Percentiles rank a stretch among this genome's conserved stretches.
Conservation (phyloP, 2,329 filamentous ascomycete genomes). For the Akanthomyces muscarius region DNA sequence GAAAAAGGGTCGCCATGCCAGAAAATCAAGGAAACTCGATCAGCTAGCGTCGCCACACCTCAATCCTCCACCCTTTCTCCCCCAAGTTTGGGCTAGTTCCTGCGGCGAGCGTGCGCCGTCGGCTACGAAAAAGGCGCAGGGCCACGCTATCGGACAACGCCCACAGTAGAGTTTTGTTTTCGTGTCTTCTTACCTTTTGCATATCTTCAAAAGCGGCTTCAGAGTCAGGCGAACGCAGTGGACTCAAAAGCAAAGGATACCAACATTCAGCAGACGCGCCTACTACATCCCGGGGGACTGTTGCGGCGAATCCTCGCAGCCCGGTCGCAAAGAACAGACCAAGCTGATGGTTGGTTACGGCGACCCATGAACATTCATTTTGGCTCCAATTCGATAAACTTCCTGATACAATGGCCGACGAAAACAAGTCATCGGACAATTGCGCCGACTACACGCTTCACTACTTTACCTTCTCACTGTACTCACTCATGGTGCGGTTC, state of each 20-base stretch:
- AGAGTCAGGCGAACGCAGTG: not conserved
- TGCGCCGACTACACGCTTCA: slow-evolving; percentile 26
- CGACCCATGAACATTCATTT: not conserved
- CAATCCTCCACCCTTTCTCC: no score
- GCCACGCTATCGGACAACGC: slow-evolving; percentile 1
- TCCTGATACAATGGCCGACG: slow-evolving; percentile 4
- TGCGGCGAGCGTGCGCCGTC: slow-evolving; percentile 3
- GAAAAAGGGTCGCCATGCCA: not conserved
- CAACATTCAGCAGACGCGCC: not conserved
- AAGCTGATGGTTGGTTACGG: not conserved
- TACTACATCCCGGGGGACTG: not conserved
- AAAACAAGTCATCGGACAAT: not conserved
- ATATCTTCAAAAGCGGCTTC: not conserved
- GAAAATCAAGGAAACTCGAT: slow-evolving; percentile 14
- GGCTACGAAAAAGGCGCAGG: slow-evolving; percentile 1
- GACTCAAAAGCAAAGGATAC: not conserved
- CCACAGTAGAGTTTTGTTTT: slow-evolving; percentile 7
- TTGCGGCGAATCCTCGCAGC: not conserved
- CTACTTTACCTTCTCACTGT: slow-evolving; percentile 29
- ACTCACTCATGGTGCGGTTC: slow-evolving; percentile 31
- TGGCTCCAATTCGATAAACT: not conserved
- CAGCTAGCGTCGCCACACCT: slow-evolving; percentile 9
- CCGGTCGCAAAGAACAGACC: not conserved
- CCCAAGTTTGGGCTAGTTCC: slow-evolving; percentile 5
- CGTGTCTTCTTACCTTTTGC: not conserved